A percentile compares a stretch with the other conserved stretches of the same genome.
Evolutionary conservation across 2,329 filamentous ascomycete genomes (phyloP).

Genomic region (Fusarium graminum): DNA sequence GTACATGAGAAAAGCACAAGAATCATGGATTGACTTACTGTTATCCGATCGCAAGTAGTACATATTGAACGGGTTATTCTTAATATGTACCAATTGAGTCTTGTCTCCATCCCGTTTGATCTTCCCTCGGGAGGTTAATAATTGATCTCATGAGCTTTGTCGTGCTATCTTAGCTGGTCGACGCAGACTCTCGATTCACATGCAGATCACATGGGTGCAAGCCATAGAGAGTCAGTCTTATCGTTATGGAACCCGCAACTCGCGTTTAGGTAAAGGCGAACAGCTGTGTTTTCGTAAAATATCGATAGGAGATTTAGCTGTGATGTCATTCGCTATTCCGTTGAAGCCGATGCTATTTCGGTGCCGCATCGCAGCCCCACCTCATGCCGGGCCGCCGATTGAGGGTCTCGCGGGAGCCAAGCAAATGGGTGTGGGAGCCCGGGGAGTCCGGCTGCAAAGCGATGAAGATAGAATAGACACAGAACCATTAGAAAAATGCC

Average conservation of each 20-base stretch:
- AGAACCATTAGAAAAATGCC: not conserved
- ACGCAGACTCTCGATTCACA: too few species aligned
- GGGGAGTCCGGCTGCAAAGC: slow-evolving; percentile 6
- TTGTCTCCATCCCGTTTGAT: too few species aligned
- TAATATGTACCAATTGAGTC: too few species aligned
- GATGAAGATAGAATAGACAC: not conserved
- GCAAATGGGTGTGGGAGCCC: not conserved
- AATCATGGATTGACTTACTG: too few species aligned
- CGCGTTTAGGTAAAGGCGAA: not conserved
- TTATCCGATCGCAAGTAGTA: too few species aligned
- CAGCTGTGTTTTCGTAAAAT: too few species aligned
- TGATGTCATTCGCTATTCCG: slow-evolving; percentile 24
- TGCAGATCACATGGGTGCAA: too few species aligned
- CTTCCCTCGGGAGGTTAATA: too few species aligned
- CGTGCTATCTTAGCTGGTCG: too few species aligned
- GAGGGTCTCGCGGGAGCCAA: slow-evolving; percentile 20
- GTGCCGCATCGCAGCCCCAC: slow-evolving; percentile 22
- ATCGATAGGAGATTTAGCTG: not conserved
- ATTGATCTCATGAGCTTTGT: too few species aligned
- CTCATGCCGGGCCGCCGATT: slow-evolving; percentile 15
- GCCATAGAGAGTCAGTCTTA: not conserved
- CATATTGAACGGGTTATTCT: too few species aligned
- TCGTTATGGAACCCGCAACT: not conserved
- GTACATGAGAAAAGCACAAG: too few species aligned
- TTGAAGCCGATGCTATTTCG: slow-evolving; percentile 18